Evolutionary conservation across 306 rosid genomes (phyloP), one percentile per base, ranked within the genome.

Genomic region (Cercis canadensis): DNA sequence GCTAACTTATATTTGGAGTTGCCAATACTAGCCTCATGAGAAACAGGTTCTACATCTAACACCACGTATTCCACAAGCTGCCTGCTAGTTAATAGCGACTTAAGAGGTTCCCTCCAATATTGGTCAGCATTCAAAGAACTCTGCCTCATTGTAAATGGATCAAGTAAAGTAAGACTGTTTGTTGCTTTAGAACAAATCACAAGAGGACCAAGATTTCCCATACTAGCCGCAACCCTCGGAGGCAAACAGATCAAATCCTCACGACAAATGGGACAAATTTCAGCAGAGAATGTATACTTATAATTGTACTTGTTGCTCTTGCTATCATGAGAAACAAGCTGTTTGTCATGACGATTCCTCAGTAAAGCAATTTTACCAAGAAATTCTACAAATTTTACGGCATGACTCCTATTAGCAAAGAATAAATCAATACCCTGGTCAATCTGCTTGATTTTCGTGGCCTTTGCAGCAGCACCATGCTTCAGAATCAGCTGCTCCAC

Each of bases 381-480:
- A 47, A 85, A 85, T 39, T 82, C 82, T 21, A 79, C 78, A 69
- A 82, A 85, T 41, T 79, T 82, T 44, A 78, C 29, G 29, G 29
- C 29, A 24, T 24, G 29, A 24, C 29, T 24, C 29, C 29, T 24
- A 24, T 24, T 78, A 45, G 62, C 89, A 68, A 85, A 85, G 60
- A 85, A 85, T 74, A 85, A 82, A 62, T 79, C 87, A n/a, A 85
- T 82, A 18, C 87, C 87, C 65, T 85, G 82, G 17, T 78, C 84
- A 84, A 85, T 68, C 70, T 81, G 89, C 44, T 69, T 75, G n/a
- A 85, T 85, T 67, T 77, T 78, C 44, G 72, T 85, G 56, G 86
- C 86, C 45, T 19, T 16, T 11, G 84, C 78, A 53, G 89, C 82
- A 68, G 89, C 84, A 17, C 80, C 82, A n/a, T 85, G 89, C 76